Conservation (phyloP, 345 rosid genomes). For the Hypericum androsaemum region DNA sequence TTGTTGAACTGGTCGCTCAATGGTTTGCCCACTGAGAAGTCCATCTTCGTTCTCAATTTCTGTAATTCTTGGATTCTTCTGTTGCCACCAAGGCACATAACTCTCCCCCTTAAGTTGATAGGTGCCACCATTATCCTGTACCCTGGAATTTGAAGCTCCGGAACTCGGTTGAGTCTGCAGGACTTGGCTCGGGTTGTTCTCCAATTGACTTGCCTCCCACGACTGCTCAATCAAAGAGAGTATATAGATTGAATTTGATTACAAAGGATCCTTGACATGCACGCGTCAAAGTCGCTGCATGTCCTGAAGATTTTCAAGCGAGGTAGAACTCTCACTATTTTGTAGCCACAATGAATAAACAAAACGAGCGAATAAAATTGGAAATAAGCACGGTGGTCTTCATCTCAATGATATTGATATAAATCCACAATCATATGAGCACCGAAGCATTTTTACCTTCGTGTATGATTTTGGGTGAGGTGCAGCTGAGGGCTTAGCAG, state of each 20-base stretch:
- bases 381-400: too few species aligned
- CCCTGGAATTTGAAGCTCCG: slow-evolving; percentile 31
- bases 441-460: slow-evolving; percentile 43
- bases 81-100: slow-evolving; percentile 64
- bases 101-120: slow-evolving; percentile 28
- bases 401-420: too few species aligned
- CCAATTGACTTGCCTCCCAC: slow-evolving; percentile 56
- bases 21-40: slow-evolving; percentile 27
- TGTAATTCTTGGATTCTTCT: slow-evolving; percentile 46
- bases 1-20: slow-evolving; percentile 43
- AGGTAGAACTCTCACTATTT: too few species aligned
- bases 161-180: slow-evolving; percentile 23
- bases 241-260: too few species aligned
- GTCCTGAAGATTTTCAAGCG: too few species aligned
- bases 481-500: slow-evolving; percentile 46
- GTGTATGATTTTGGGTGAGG: slow-evolving; percentile 86
- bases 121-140: slow-evolving; percentile 30
- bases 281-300: too few species aligned
- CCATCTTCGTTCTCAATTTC: slow-evolving; percentile 54
- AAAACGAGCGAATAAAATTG: too few species aligned
- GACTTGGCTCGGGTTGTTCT: slow-evolving; percentile 32
- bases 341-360: too few species aligned
- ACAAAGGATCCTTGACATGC: too few species aligned
- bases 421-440: not conserved
- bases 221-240: slow-evolving; percentile 58